Evolutionary conservation across 768 basidiomycete genomes (phyloP).

Genomic region (Russula lepida): DNA sequence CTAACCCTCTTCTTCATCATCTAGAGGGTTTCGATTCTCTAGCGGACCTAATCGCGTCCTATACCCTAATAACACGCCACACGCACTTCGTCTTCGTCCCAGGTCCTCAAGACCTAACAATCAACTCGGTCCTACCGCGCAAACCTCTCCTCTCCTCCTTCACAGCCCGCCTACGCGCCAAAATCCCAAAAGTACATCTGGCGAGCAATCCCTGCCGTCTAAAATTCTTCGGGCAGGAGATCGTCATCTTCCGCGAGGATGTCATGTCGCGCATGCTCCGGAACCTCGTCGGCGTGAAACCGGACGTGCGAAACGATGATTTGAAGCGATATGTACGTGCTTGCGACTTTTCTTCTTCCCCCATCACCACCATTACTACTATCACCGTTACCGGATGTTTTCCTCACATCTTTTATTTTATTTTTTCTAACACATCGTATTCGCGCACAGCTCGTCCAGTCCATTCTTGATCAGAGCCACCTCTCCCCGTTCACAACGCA

Average conservation of each 20-base stretch:
- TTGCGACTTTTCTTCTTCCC: too few species aligned
- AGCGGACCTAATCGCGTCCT: conserved; percentile 76
- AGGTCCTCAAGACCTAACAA: conserved; percentile 83
- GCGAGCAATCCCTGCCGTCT: conserved; percentile 89
- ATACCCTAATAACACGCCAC: conserved; percentile 62
- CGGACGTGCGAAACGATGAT: conserved; percentile 65
- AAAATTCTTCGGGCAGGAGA: conserved; percentile 92
- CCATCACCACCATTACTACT: too few species aligned
- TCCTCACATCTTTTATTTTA: neutral
- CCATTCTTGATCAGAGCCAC: conserved; percentile 91
- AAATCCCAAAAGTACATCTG: conserved; percentile 75
- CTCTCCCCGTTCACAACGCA: conserved; percentile 79
- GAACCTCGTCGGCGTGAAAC: conserved; percentile 85
- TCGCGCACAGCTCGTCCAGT: conserved; percentile 77
- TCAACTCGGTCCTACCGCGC: conserved; percentile 75
- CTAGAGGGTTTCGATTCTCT: conserved; percentile 82
- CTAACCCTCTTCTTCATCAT: conserved; percentile 26
- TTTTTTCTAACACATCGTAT: neutral
- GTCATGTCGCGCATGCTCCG: conserved; percentile 89
- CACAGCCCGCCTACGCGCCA: conserved; percentile 54
- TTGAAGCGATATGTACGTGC: conserved; percentile 80
- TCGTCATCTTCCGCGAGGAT: conserved; percentile 90
- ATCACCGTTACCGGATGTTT: neutral
- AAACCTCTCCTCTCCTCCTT: conserved; percentile 73
- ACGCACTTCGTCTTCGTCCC: conserved; percentile 95